Evolutionary conservation across 345 rosid genomes (phyloP), one percentile per base, ranked within the genome.

Genomic region (Aegle marmelos): DNA sequence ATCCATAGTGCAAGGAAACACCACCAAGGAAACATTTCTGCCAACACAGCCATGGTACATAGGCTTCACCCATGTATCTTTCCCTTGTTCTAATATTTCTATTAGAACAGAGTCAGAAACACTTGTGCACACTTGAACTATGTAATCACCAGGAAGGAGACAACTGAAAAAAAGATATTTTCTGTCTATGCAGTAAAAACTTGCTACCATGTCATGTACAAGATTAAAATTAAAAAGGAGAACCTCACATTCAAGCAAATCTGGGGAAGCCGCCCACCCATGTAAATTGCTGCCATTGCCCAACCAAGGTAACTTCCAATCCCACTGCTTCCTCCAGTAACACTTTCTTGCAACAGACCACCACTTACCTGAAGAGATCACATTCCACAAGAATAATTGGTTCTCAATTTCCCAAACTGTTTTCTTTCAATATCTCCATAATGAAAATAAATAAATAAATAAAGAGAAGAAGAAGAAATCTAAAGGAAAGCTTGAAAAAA

Each of bases 251-350:
- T 93, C 82, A 93, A 85, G 79, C 79, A 93, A 76, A 93, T 90
- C 74, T 93, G 98, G 34, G 98, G 98, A 85, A 93, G 90, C 69
- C 98, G 84, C 82, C 98, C 98, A 57, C 98, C 98, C 97, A 93
- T 82, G 90, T 93, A 93, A 79, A 91, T 88, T 41, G 86, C 88
- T 48, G 98, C 97, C 98, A 93, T 93, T 74, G 86, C 90, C 98
- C 94, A 93, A 79, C 98, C 98, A 74, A 89, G 85, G 59, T 79
- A 83, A 81, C 83, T 85, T 56, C 97, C 97, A 64, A 85, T 71
- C 53, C 77, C 82, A 65, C 82, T 82, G 73, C 76, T 71, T 62
- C 78, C 90, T 81, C 79, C 88, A 79, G 25, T 45, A 50, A 56
- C 79, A 77, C 60, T 74, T 76, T 79, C 87, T 73, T 25, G 68